Conservation (phyloP, 345 rosid species). For the Carallia pectinifolia region DNA sequence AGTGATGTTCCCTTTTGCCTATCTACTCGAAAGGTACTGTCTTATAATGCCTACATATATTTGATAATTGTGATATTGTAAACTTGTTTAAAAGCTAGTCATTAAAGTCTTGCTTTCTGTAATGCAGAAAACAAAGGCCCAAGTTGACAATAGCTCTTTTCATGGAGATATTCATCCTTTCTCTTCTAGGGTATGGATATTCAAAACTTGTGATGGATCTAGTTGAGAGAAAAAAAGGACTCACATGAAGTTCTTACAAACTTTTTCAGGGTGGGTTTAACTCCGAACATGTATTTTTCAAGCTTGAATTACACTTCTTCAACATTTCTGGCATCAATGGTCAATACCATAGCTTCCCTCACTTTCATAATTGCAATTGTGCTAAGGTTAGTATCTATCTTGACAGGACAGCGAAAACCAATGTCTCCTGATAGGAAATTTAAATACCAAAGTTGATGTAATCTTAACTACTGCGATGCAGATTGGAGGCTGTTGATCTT, state of each 20-base stretch:
- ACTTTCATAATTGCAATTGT: constrained; percentile 47
- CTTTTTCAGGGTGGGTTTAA: constrained; percentile 52
- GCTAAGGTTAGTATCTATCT: constrained; percentile 31
- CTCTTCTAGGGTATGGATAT: constrained; percentile 53
- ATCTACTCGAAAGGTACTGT: constrained; percentile 50
- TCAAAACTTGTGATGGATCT: neutral
- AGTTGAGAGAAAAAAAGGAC: neutral
- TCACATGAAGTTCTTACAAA: neutral
- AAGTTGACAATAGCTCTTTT: constrained; percentile 54
- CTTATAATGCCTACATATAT: no score
- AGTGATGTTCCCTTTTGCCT: constrained; percentile 54
- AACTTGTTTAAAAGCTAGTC: neutral
- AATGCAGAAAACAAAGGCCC: constrained; percentile 60
- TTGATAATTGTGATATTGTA: no score
- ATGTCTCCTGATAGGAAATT: neutral
- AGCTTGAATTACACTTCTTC: constrained; percentile 58
- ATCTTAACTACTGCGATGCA: constrained; percentile 10
- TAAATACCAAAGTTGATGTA: neutral
- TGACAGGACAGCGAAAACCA: no score
- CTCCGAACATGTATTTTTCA: constrained; percentile 55
- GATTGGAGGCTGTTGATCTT: constrained; percentile 56
- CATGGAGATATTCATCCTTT: constrained; percentile 55
- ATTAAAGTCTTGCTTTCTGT: neutral
- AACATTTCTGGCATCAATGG: constrained; percentile 43
- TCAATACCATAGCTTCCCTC: constrained; percentile 49